Conservation (phyloP, 805 yeast species). For the Saccharomycopsis sp. region DNA sequence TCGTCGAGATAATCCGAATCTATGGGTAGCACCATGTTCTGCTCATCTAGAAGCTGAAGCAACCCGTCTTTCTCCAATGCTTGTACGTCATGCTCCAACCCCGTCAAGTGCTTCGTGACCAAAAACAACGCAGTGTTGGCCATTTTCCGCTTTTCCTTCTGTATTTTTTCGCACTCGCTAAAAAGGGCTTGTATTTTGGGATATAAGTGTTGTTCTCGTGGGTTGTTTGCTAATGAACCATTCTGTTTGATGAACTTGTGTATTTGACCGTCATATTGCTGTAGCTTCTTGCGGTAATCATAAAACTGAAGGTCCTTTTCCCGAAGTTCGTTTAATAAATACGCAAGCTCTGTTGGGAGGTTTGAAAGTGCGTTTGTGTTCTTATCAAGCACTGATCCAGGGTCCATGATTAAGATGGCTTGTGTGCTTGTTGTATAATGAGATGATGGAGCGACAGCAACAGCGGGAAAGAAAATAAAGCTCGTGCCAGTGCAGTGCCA, state of each 20-base stretch:
- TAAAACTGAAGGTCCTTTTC: constrained; percentile 56
- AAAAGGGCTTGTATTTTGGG: constrained; percentile 63
- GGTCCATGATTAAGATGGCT: constrained; percentile 46
- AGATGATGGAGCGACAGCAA: no score
- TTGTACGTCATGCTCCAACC: constrained; percentile 67
- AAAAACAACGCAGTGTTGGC: constrained; percentile 79
- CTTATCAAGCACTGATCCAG: constrained; percentile 74
- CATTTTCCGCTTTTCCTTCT: constrained; percentile 66
- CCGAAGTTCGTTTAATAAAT: constrained; percentile 68
- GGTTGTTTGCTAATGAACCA: constrained; percentile 73
- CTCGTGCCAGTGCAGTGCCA: no score
- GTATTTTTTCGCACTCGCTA: constrained; percentile 48
- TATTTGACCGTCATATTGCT: constrained; percentile 65
- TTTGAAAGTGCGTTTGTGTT: constrained; percentile 68
- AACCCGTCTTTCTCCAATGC: constrained; percentile 75
- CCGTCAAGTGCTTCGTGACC: constrained; percentile 63
- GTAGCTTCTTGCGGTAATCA: constrained; percentile 58
- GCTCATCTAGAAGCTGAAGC: constrained; percentile 39
- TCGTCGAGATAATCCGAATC: constrained; percentile 20
- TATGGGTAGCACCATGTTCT: constrained; percentile 26
- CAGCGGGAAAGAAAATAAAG: no score
- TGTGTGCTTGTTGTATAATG: background rate
- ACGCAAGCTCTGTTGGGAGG: constrained; percentile 79
- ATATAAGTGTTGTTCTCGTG: constrained; percentile 64
- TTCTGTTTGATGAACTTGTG: constrained; percentile 76